Percentiles rank a stretch among this genome's conserved stretches.
Evolutionary conservation across 2,329 filamentous ascomycete species (phyloP).

Genomic region (Aspergillus neoniger): DNA sequence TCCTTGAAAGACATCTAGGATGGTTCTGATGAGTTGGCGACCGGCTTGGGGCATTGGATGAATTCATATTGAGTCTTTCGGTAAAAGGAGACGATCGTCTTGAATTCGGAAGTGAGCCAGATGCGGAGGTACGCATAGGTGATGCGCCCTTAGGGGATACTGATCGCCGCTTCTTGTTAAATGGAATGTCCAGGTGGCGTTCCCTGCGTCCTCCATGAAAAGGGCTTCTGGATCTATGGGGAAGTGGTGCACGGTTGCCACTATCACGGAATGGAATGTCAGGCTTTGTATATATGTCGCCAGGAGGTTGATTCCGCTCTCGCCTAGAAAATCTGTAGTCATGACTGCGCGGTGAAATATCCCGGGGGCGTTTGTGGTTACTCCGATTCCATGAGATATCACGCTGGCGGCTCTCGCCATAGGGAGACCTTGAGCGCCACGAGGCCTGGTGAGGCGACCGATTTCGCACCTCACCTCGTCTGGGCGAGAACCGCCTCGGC

Average conservation of each 20-base stretch:
- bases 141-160: slow-evolving; percentile 49
- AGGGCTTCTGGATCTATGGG: slow-evolving; percentile 56
- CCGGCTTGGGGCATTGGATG: slow-evolving; percentile 35
- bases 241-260: slow-evolving; percentile 40
- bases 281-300: slow-evolving; percentile 31
- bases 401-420: slow-evolving; percentile 32
- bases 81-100: slow-evolving; percentile 62
- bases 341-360: slow-evolving; percentile 39
- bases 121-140: slow-evolving; percentile 54
- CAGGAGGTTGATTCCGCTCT: slow-evolving; percentile 34
- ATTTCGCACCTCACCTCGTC: slow-evolving; percentile 38
- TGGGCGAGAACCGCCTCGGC: slow-evolving; percentile 43
- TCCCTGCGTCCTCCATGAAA: slow-evolving; percentile 54
- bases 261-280: slow-evolving; percentile 31
- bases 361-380: slow-evolving; percentile 38
- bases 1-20: slow-evolving; percentile 26
- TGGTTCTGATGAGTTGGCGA: slow-evolving; percentile 28
- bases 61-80: slow-evolving; percentile 51
- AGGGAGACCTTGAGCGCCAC: slow-evolving; percentile 46
- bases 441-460: slow-evolving; percentile 39
- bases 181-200: slow-evolving; percentile 50
- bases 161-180: slow-evolving; percentile 53
- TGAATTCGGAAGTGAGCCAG: slow-evolving; percentile 59
- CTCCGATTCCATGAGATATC: slow-evolving; percentile 35
- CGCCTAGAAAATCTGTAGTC: slow-evolving; percentile 36